Percentiles rank a stretch among this genome's conserved stretches.
Conservation (phyloP, 768 basidiomycete genomes). For the Guyanaporus albipodus region DNA sequence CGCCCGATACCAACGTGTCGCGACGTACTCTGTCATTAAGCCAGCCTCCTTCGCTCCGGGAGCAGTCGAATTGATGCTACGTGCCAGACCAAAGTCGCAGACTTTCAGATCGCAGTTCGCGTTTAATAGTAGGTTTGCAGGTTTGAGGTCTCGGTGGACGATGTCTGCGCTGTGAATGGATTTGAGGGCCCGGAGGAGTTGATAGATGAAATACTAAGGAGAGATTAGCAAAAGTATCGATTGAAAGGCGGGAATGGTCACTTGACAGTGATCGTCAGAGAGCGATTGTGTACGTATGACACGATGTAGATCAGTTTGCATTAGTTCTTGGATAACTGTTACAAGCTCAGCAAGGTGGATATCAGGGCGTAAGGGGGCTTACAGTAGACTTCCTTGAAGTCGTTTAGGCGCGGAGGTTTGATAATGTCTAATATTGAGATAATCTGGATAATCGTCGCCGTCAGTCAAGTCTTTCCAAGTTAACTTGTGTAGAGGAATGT, state of each 20-base stretch:
- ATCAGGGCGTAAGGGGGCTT: constrained; percentile 19
- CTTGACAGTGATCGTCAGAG: constrained; percentile 87
- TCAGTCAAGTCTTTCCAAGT: background rate
- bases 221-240: background rate
- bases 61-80: constrained; percentile 53
- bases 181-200: constrained; percentile 83
- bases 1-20: constrained; percentile 90
- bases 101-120: constrained; percentile 88
- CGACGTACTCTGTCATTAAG: constrained; percentile 81
- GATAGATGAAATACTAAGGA: constrained; percentile 72
- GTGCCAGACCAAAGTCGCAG: constrained; percentile 83
- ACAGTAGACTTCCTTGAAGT: constrained; percentile 89
- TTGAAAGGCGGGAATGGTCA: constrained; percentile 24
- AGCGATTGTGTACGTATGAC: constrained; percentile 88
- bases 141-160: constrained; percentile 75
- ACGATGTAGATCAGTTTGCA: constrained; percentile 89
- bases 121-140: constrained; percentile 84
- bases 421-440: constrained; percentile 91
- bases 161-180: constrained; percentile 87
- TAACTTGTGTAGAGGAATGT: background rate
- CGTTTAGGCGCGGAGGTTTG: constrained; percentile 68
- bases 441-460: constrained; percentile 47
- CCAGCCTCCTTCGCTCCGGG: constrained; percentile 59
- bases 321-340: constrained; percentile 78
- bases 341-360: constrained; percentile 3